A percentile compares a stretch with the other conserved stretches of the same genome.
Evolutionary conservation across 2,329 filamentous ascomycete genomes (phyloP).

Genomic region (Botrytis elliptica): DNA sequence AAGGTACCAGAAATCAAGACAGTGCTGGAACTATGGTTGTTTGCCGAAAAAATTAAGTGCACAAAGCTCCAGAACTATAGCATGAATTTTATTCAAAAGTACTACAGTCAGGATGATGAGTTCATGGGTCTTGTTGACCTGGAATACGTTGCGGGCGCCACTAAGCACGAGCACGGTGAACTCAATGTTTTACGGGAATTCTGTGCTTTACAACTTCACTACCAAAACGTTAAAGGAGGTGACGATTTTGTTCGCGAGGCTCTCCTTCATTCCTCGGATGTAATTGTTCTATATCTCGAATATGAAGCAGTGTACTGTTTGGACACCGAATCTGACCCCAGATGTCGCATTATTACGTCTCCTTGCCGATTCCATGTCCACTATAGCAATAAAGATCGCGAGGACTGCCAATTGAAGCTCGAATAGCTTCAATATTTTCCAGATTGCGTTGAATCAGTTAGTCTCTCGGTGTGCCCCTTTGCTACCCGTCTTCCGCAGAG

Average conservation of each 20-base stretch:
- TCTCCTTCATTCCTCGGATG: too few species aligned
- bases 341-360: background rate
- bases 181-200: too few species aligned
- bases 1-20: background rate
- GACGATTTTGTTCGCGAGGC: too few species aligned
- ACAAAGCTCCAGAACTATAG: background rate
- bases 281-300: too few species aligned
- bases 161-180: too few species aligned
- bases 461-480: background rate
- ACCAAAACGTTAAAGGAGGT: too few species aligned
- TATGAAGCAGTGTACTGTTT: too few species aligned
- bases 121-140: background rate
- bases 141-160: background rate
- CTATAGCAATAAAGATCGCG: fast-evolving
- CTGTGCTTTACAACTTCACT: too few species aligned
- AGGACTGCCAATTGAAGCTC: background rate
- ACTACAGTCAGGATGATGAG: background rate
- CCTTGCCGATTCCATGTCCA: background rate
- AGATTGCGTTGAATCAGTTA: background rate
- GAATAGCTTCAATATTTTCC: background rate
- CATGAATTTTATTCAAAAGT: background rate
- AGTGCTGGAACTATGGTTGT: background rate
- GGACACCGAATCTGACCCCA: background rate
- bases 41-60: background rate
- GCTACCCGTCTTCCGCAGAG: background rate